A percentile compares a stretch with the other conserved stretches of the same genome.
These are phyloP conservation scores for Cercophora samala DNA, from an alignment of 495 filamentous ascomycete species.

Conservation along the genomic window DNA sequence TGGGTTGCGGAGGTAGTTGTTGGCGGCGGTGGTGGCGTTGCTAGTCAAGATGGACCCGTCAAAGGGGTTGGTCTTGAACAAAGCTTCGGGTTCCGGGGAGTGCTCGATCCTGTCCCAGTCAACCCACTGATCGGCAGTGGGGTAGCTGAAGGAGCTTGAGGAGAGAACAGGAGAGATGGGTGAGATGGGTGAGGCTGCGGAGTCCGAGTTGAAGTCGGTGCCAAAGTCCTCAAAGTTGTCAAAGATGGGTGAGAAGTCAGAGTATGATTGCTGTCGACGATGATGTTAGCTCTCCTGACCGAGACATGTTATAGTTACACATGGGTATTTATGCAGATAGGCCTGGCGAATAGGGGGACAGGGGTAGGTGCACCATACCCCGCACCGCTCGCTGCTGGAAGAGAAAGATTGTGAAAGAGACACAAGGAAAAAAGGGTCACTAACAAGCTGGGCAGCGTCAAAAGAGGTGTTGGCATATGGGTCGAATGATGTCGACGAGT, in stretches of 20 bases:
- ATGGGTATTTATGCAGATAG: neutral
- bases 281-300: conserved; percentile 15
- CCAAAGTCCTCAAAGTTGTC: conserved; percentile 25
- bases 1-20: neutral
- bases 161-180: conserved; percentile 29
- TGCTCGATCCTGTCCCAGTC: conserved; percentile 23
- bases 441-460: conserved; percentile 26
- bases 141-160: conserved; percentile 26
- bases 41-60: conserved; percentile 14
- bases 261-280: conserved; percentile 19
- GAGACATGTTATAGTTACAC: conserved; percentile 8
- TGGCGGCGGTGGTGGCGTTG: neutral
- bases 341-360: neutral
- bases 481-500: conserved; percentile 25
- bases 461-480: conserved; percentile 23
- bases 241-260: conserved; percentile 29
- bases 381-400: neutral
- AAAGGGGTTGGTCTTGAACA: conserved; percentile 24
- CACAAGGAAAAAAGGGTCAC: conserved; percentile 15
- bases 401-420: conserved; percentile 4
- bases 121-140: conserved; percentile 24
- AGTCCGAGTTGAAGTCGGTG: conserved; percentile 33
- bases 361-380: conserved; percentile 3
- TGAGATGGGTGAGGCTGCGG: conserved; percentile 28
- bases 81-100: conserved; percentile 21